These are phyloP conservation scores for Pelargonium myrrhifolium DNA, from an alignment of 441 rosid species.

Conservation along the genomic window DNA sequence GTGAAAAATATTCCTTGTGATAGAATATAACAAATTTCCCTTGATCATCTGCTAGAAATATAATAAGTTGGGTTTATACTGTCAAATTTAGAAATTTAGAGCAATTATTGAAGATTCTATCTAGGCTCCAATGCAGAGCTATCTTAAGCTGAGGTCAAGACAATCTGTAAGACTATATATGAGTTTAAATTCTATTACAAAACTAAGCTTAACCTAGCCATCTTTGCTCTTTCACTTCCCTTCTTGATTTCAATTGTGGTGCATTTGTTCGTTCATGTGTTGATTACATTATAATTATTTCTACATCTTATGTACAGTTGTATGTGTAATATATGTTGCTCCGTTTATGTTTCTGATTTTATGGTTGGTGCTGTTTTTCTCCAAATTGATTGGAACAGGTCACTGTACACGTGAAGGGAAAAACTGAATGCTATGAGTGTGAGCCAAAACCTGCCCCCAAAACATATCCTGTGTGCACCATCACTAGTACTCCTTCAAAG, in stretches of 20 bases:
- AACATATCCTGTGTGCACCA: conserved; percentile 96
- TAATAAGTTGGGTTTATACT: not conserved
- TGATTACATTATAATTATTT: not conserved
- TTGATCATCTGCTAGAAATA: too few relatives aligned
- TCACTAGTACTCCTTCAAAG: conserved; percentile 97
- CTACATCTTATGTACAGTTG: not conserved
- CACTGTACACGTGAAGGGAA: conserved; percentile 82
- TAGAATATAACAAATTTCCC: too few relatives aligned
- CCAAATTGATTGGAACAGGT: conserved; percentile 43
- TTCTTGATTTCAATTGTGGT: not conserved
- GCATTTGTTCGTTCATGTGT: not conserved
- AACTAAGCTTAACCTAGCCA: not conserved
- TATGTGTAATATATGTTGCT: too few relatives aligned
- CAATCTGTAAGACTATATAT: not conserved
- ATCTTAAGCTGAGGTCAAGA: not conserved
- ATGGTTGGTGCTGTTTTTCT: not conserved
- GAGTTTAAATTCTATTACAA: not conserved
- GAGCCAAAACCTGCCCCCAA: conserved; percentile 95
- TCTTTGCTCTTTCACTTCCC: not conserved
- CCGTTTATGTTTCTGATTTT: conserved; percentile 13
- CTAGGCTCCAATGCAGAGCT: not conserved
- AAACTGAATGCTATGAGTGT: conserved; percentile 92
- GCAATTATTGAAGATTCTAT: not conserved
- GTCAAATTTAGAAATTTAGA: not conserved
- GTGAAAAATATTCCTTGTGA: too few relatives aligned